phyloP scores from a whole-genome alignment of 768 basidiomycete species.

The Amanita exitialis region DNA sequence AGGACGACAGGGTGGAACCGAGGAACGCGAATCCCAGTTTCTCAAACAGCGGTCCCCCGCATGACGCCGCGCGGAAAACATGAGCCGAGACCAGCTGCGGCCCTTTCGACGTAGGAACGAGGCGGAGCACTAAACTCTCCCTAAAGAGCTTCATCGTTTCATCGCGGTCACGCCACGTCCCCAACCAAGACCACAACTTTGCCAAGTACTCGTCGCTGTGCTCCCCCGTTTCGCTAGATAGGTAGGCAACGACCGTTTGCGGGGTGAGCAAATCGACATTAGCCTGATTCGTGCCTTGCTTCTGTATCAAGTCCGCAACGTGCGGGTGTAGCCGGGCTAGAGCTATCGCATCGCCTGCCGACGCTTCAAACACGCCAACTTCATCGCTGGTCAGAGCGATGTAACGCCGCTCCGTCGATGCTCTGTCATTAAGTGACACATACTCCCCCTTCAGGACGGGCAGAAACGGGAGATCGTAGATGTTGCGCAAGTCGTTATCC shows the following conservation, averaged over 20 bases:
- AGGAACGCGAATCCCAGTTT: conserved; percentile 24
- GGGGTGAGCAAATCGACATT: conserved; percentile 22
- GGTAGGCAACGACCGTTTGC: conserved; percentile 14
- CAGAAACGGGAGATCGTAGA: conserved; percentile 28
- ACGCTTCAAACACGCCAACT: conserved; percentile 15
- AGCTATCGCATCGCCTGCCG: conserved; percentile 15
- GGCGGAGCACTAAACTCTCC: conserved; percentile 7
- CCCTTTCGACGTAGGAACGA: conserved; percentile 25
- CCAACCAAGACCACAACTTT: conserved; percentile 35
- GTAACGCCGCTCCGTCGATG: conserved; percentile 1
- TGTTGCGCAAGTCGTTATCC: conserved; percentile 17
- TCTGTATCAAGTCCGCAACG: conserved; percentile 15
- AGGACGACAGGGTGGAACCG: conserved; percentile 14
- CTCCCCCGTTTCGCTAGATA: conserved; percentile 10
- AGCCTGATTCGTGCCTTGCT: conserved; percentile 14
- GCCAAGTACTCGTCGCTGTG: conserved; percentile 17
- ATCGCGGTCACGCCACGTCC: conserved; percentile 12
- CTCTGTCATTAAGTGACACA: neutral
- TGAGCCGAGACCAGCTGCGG: conserved; percentile 15
- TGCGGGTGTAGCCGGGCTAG: conserved; percentile 16
- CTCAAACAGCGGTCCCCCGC: conserved; percentile 14
- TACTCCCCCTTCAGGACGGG: conserved; percentile 15
- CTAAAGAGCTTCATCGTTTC: neutral
- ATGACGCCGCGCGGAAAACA: conserved; percentile 19
- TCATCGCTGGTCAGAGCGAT: conserved; percentile 22